These are phyloP conservation scores for Xylaria sp. DNA, from an alignment of 2,329 filamentous ascomycete species.

Conservation along the genomic window DNA sequence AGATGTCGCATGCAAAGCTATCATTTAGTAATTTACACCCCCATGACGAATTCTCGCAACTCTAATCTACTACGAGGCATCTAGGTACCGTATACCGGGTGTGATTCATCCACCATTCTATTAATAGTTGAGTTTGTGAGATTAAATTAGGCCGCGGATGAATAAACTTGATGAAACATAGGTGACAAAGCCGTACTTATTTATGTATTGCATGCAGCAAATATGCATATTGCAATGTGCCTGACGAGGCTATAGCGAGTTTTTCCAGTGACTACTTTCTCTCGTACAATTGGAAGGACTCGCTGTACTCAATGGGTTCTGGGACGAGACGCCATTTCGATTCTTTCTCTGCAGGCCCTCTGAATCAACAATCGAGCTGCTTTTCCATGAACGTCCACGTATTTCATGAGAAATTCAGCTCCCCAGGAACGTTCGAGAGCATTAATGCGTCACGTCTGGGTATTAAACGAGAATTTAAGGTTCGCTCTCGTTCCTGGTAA, in stretches of 20 bases:
- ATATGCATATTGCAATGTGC: background rate
- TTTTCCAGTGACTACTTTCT: background rate
- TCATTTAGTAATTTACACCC: background rate
- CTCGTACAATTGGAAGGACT: background rate
- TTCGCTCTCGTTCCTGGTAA: background rate
- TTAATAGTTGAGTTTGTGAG: conserved; percentile 9
- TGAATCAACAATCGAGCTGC: background rate
- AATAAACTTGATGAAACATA: background rate
- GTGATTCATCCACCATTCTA: background rate
- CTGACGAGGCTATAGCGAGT: background rate
- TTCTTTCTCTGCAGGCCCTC: background rate
- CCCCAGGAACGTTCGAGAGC: background rate
- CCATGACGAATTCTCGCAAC: background rate
- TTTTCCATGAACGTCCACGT: background rate
- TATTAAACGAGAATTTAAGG: background rate
- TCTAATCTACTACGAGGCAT: background rate
- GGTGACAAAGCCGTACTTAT: background rate
- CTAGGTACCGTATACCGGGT: background rate
- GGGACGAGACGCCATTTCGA: background rate
- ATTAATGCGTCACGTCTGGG: background rate
- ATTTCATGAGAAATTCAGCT: background rate
- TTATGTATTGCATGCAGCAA: background rate
- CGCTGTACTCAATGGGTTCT: background rate
- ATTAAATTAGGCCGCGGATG: background rate
- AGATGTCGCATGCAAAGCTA: conserved; percentile 2